These are phyloP conservation scores for Cephalotrichum gorgonifer DNA, from an alignment of 2,329 filamentous ascomycete genomes.

Conservation along the genomic window DNA sequence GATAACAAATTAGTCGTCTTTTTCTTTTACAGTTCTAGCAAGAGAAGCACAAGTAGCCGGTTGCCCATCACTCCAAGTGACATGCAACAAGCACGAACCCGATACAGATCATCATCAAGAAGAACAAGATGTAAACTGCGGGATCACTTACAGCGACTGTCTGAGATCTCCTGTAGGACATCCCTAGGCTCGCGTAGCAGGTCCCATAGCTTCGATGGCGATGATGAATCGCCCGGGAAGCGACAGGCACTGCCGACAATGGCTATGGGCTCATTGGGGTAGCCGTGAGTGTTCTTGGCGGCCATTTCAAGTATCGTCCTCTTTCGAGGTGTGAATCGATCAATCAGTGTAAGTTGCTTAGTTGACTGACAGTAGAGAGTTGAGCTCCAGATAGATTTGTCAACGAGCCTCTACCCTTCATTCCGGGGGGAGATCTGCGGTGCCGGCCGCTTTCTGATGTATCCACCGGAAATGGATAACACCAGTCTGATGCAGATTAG, in stretches of 20 bases:
- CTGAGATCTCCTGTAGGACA: constrained; percentile 27
- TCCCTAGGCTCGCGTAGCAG: constrained; percentile 17
- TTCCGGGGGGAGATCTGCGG: neutral
- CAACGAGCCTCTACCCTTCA: neutral
- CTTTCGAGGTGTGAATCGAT: neutral
- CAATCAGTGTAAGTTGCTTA: neutral
- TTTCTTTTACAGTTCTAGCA: too few species aligned
- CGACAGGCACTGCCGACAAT: constrained; percentile 34
- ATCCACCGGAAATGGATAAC: neutral
- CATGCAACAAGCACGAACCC: too few species aligned
- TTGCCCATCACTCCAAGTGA: too few species aligned
- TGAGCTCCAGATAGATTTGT: constrained; percentile 1
- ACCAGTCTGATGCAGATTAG: neutral
- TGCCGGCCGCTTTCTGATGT: constrained; percentile 1
- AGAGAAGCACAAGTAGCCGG: too few species aligned
- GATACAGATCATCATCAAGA: too few species aligned
- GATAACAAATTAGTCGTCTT: neutral
- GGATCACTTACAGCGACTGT: constrained; percentile 22
- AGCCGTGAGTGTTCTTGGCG: neutral
- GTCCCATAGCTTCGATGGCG: constrained; percentile 32
- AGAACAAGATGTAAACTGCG: too few species aligned
- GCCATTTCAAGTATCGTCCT: neutral
- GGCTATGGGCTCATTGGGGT: constrained; percentile 3
- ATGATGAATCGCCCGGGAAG: constrained; percentile 30
- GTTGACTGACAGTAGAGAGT: too few species aligned